Base-by-base conservation (phyloP, 2,329 filamentous ascomycete species). In the Elsinoe australis region DNA sequence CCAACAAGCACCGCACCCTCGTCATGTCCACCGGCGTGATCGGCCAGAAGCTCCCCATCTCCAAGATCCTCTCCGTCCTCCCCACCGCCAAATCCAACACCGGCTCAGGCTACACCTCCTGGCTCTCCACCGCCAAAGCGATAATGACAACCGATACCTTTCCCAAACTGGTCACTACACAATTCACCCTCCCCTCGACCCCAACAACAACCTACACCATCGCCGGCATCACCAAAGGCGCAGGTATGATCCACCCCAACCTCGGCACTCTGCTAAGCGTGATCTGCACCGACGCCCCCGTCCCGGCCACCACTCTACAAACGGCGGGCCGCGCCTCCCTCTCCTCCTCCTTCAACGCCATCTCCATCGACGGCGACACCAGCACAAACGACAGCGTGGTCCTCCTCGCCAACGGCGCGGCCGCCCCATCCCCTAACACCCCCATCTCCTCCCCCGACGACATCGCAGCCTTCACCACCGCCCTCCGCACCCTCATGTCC, bases 11-110 rank as follows among this genome's bases (percentile, higher is more conserved):
- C n/a, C n/a, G n/a, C n/a, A 92, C 87, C n/a, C 74, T 98, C 39
- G 90, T 96, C 53, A 96, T 98, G 92, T 95, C 88, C 64, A 98
- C 92, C 2, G 92, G 92, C 48, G 92, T 98, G 35, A 98, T 98
- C 62, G 92, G 92, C 6, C 90, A 96, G 68, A 86, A 83, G 53
- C 75, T 98, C 18, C 92, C 92, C 7, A 94, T 96, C 59, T 73
- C 85, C 55, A 95, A 94, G 67, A 98, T 98, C 61, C 70, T 90
- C 39, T 72, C 79, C 61, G 83, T 85, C 51, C 87, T 98, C 49
- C 87, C 90, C 2, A 74, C 78, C 6, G 88, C 86, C 4, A 79
- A 87, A 61, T 70, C 75, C 52, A 78, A 77, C 51, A 76, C 95
- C 18, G 85, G 84, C 44, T 74, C 75, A 36, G 78, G 82, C 5